Evolutionary conservation across 257 asterid genomes (phyloP).

Genomic region (Galeopsis tetrahit): DNA sequence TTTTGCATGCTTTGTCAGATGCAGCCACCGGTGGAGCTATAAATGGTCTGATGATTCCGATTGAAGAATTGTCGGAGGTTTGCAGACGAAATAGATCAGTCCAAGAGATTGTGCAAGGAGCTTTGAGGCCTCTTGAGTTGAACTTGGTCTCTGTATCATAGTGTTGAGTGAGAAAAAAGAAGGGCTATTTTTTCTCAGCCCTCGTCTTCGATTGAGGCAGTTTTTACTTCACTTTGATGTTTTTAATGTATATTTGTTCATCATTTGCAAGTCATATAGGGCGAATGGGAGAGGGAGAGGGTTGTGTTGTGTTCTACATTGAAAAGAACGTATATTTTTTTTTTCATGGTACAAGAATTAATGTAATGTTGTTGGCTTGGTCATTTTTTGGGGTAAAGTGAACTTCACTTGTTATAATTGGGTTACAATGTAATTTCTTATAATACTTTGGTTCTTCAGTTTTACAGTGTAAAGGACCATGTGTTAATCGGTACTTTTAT

Average conservation of each 20-base stretch:
- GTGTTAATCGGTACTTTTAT: background rate
- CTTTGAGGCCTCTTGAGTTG: constrained; percentile 89
- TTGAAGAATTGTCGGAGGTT: constrained; percentile 92
- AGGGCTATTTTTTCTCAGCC: constrained; percentile 72
- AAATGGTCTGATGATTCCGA: constrained; percentile 67
- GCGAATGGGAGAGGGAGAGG: constrained; percentile 40
- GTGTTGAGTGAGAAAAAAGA: constrained; percentile 45
- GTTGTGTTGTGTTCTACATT: constrained; percentile 41
- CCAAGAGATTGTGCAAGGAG: constrained; percentile 95
- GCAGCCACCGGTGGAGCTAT: constrained; percentile 64
- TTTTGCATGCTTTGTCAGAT: constrained; percentile 79
- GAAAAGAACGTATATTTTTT: constrained; percentile 17
- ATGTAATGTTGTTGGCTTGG: constrained; percentile 34
- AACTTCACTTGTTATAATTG: constrained; percentile 9
- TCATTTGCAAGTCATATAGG: constrained; percentile 47
- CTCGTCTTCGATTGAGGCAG: constrained; percentile 51
- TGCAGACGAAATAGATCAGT: constrained; percentile 96
- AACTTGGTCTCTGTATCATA: constrained; percentile 66
- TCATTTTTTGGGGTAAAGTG: constrained; percentile 33
- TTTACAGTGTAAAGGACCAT: constrained; percentile 34
- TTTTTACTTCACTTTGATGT: constrained; percentile 36
- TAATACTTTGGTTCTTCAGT: constrained; percentile 13
- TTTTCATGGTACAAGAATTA: constrained; percentile 27
- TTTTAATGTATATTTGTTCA: constrained; percentile 40
- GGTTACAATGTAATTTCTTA: constrained; percentile 20